Base-by-base conservation (phyloP, 257 asterid genomes). In the Penstemon eatonii region DNA sequence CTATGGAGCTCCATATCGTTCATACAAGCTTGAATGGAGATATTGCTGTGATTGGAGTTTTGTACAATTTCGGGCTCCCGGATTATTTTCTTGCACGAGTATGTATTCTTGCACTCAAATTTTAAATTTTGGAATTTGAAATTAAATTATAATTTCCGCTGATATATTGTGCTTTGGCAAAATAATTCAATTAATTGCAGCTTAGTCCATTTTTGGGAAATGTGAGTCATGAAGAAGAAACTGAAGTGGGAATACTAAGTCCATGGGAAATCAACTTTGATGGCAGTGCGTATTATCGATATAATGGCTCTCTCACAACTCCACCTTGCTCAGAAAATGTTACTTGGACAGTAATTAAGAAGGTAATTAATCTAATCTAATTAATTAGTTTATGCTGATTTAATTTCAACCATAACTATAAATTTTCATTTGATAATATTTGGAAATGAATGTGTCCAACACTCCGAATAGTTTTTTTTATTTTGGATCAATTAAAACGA, bases 241-340 rank as follows among this genome's bases (percentile, higher is more conserved):
- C 53, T 8, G 66, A 79, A 6, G 38, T 82, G 47, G 90, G 88
- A 11, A 1, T n/a, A 4, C 7, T 86, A 53, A 56, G 71, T 68
- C 87, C 96, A 0, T 8, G 47, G 3, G 25, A 58, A 6, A 73
- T 86, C 38, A 55, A 50, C n/a, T 76, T 78, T 63, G 62, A 53
- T 41, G 69, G 68, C 54, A 78, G 51, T 40, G 71, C 76, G 15
- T 89, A 84, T 62, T 83, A 73, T 68, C 67, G 85, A 83, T 89
- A 84, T 50, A 75, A 73, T 13, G 96, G 96, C 42, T 89, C 96
- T 44, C 87, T 89, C 12, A 85, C 96, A n/a, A 68, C 74, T 73
- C 96, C 96, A 12, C 96, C 96, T 4, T 86, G 96, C 75, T 66
- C 87, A 7, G 85, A 85, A 69, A 90, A 88, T 54, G 83, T 89